Base-by-base conservation (phyloP, 768 basidiomycete species). In the Paxillus rubicundulus region DNA sequence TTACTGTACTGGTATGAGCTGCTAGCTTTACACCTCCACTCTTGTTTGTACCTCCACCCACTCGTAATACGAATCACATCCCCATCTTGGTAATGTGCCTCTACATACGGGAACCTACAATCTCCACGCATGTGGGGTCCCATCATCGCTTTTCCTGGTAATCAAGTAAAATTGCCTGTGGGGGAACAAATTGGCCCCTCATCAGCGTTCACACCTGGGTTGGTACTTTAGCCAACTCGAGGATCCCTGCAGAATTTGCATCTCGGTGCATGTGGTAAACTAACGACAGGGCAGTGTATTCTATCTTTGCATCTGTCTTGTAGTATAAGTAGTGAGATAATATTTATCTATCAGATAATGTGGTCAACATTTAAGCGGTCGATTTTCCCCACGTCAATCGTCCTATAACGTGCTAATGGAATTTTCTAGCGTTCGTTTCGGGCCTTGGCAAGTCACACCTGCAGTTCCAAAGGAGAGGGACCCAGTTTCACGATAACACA, bases 271-370 rank as follows among this genome's bases (percentile, higher is more conserved):
- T 50, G 49, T 53, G 63, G 41, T 37, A 56, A 38, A 47, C 24
- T 24, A 6, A 24, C 24, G 24, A 24, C 45, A 12, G 45, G 62
- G 64, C 67, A 33, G 67, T 68, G 65, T 54, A 50, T 27, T 30
- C 53, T 60, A 66, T 57, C 57, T 61, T 56, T 63, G 57, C 20
- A 17, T 56, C 2, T 56, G n/a, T 61, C 64, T 57, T 57, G 58
- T 49, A 24, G 3, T 24, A 5, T 2, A 2, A 24, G 24, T 24
- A 24, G 45, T 37, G 16, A 3, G 13, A 12, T n/a, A n/a, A 37
- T 14, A 24, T 21, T 21, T 27, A 48, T 10, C 37, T 46, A 52
- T 50, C 37, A 52, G 39, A 51, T n/a, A 44, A 49, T 46, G 37
- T 20, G 40, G 28, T 30, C 1, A 30, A 30, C 28, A 7, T 30